Evolutionary conservation across 2,329 filamentous ascomycete species (phyloP).

Genomic region (Pseudogymnoascus sp.): DNA sequence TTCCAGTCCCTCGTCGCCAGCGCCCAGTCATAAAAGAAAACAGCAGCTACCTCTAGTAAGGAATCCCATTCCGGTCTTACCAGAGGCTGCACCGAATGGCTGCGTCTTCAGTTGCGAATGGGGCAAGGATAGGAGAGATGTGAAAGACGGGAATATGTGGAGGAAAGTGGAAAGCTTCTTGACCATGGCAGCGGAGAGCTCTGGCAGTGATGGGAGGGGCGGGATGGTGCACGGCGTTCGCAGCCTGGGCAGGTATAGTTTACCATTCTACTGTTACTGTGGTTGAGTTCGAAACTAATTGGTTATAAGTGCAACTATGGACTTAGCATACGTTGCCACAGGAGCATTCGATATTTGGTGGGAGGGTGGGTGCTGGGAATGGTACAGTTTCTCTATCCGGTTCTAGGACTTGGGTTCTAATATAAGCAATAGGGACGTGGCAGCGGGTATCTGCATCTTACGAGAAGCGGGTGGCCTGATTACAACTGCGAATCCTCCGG

Average conservation of each 20-base stretch:
- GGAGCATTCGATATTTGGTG: slow-evolving; percentile 75
- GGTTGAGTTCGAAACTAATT: neutral
- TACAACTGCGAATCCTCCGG: slow-evolving; percentile 66
- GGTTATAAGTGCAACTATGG: slow-evolving; percentile 58
- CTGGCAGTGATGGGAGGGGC: slow-evolving; percentile 56
- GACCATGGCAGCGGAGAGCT: slow-evolving; percentile 64
- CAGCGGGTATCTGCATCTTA: slow-evolving; percentile 66
- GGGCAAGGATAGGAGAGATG: slow-evolving; percentile 69
- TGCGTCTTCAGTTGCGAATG: slow-evolving; percentile 72
- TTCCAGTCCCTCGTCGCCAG: slow-evolving; percentile 18
- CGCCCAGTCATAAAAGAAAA: slow-evolving; percentile 43
- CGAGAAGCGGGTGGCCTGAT: slow-evolving; percentile 67
- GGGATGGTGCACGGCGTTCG: slow-evolving; percentile 75
- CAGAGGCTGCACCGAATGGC: slow-evolving; percentile 54
- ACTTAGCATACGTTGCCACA: slow-evolving; percentile 69
- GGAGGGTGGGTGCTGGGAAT: slow-evolving; percentile 78
- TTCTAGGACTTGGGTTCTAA: neutral
- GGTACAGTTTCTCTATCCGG: slow-evolving; percentile 37
- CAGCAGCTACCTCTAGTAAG: slow-evolving; percentile 56
- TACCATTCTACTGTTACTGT: neutral
- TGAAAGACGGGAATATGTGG: slow-evolving; percentile 58
- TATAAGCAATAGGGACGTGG: slow-evolving; percentile 54
- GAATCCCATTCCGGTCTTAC: slow-evolving; percentile 56
- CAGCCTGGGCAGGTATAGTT: slow-evolving; percentile 53
- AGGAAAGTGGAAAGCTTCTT: slow-evolving; percentile 69